Base-by-base conservation (phyloP, 1,284 basidiomycete genomes). In the Ganoderma multipileum region DNA sequence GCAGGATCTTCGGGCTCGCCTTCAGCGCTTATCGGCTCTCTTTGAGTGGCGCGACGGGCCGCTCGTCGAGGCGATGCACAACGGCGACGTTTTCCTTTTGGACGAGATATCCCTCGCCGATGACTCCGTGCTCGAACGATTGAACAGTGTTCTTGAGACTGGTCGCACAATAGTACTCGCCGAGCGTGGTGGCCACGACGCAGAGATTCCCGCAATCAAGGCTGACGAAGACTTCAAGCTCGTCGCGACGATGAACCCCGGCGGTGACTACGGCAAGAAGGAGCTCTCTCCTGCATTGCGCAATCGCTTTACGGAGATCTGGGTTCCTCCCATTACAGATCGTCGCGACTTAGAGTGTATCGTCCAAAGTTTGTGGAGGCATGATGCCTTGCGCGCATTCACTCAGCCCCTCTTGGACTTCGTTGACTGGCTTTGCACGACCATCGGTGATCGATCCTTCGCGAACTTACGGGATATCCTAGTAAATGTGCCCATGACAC, bases 221-320 rank as follows among this genome's bases (percentile, higher is more conserved):
- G 96, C 95, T 2, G 78, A 83, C 16, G 80, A 84, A 3, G 81
- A 82, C 3, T 99, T 99, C 85, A 93, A 97, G 78, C 89, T 99
- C 47, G 85, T 99, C 0, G 97, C 98, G 1, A 99, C 98, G 0
- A 99, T 99, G 98, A 99, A 99, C 79, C 98, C 98, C 0, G 98
- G 98, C 42, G 98, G 98, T 44, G 98, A 99, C 79, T 99, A 98
- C 76, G 98, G 98, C 50, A 99, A 99, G 84, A 99, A 99, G 79
- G 98, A 99, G 79, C 85, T 99, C 3, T 99, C 97, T 0, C 97
- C 97, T 36, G 98, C 98, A 0, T 85, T 99, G 58, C 90, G 98
- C 33, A 99, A 99, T 82, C 91, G 98, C 18, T 99, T 99, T 82
- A 99, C 98, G 12, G 98, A 99, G 79, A 98, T 99, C 55, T 99